A percentile compares a stretch with the other conserved stretches of the same genome.
phyloP scores from a whole-genome alignment of 2,329 filamentous ascomycete genomes.

The Pseudogymnoascus sp. region DNA sequence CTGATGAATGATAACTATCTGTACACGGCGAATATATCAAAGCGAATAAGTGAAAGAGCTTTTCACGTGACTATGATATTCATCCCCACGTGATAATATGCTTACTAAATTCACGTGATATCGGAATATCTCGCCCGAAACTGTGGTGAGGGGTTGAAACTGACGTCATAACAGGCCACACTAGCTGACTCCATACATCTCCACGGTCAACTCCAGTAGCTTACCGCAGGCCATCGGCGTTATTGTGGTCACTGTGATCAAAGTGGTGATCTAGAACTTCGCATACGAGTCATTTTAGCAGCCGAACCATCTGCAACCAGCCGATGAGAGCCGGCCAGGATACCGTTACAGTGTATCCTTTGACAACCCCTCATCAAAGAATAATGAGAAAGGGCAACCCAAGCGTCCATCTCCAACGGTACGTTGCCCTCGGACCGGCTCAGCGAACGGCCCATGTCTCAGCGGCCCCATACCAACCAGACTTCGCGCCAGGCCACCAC shows the following conservation, averaged over 20 bases:
- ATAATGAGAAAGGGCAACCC: neutral
- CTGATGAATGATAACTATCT: neutral
- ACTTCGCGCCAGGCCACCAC: neutral
- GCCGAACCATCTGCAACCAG: neutral
- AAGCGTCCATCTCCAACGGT: neutral
- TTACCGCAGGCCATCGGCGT: neutral
- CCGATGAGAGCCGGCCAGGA: neutral
- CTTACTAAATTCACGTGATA: neutral
- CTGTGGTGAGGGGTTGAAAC: neutral
- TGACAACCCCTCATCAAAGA: neutral
- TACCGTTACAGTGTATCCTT: neutral
- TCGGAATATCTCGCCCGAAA: neutral
- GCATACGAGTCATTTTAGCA: neutral
- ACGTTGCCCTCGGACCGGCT: neutral
- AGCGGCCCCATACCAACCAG: neutral
- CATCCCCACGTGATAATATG: neutral
- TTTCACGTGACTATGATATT: neutral
- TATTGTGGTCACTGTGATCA: neutral
- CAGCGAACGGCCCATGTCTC: neutral
- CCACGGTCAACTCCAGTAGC: neutral
- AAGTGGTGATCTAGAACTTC: neutral
- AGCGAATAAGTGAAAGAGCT: neutral
- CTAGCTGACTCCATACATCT: neutral
- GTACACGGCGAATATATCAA: neutral
- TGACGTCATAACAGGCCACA: neutral